Conservation (phyloP, 2,329 filamentous ascomycete species). For the Clarireedia sp. region DNA sequence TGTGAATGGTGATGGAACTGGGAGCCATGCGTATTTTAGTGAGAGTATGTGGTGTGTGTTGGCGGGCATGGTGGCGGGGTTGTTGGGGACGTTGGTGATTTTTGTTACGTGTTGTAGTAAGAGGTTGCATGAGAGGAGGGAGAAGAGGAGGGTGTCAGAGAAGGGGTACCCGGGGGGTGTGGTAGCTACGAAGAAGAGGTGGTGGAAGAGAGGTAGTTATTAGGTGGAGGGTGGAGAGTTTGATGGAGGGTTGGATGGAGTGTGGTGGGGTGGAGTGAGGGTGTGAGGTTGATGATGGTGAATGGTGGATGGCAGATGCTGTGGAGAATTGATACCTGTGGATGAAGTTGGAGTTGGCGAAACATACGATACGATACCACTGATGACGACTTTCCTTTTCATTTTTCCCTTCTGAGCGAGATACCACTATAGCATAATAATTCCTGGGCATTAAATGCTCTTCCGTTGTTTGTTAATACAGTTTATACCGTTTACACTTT, state of each 20-base stretch:
- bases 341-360: no score
- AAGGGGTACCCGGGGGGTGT: constrained; percentile 16
- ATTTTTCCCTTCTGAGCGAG: no score
- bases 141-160: constrained; percentile 6
- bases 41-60: constrained; percentile 52
- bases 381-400: no score
- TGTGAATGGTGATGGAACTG: constrained; percentile 38
- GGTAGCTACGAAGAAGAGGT: constrained; percentile 10
- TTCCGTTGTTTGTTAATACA: no score
- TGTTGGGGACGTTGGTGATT: constrained; percentile 48
- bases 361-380: no score
- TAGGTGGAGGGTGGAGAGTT: constrained; percentile 2
- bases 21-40: constrained; percentile 40
- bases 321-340: no score
- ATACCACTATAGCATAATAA: no score
- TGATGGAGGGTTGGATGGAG: neutral
- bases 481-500: no score
- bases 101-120: constrained; percentile 51
- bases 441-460: no score
- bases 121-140: constrained; percentile 30
- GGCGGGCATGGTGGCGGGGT: constrained; percentile 44
- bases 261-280: neutral
- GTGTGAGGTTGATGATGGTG: neutral
- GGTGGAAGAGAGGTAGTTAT: constrained; percentile 17
- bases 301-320: no score